Percentiles rank a stretch among this genome's conserved stretches.
phyloP scores from a whole-genome alignment of 2,329 filamentous ascomycete species.

The Fusarium nodosum region DNA sequence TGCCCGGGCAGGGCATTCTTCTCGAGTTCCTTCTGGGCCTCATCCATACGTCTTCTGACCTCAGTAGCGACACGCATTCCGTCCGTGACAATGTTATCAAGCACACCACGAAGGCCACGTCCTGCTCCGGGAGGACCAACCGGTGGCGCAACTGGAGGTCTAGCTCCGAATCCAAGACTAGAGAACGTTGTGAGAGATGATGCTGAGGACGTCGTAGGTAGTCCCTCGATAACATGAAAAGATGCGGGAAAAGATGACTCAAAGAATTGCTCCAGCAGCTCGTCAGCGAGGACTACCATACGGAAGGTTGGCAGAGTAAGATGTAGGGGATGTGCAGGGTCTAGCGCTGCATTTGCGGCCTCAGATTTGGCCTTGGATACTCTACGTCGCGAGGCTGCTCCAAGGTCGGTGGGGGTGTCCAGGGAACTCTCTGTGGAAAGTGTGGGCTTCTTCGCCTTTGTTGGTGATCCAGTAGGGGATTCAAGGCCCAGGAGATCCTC shows the following conservation, averaged over 20 bases:
- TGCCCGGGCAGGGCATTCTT: conserved; percentile 78
- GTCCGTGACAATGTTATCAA: conserved; percentile 98
- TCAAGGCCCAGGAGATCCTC: conserved; percentile 73
- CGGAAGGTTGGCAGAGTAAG: conserved; percentile 98
- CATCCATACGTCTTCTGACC: conserved; percentile 92
- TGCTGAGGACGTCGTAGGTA: conserved; percentile 55
- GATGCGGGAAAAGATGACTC: conserved; percentile 94
- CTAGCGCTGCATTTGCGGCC: conserved; percentile 88
- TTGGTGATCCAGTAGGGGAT: conserved; percentile 60
- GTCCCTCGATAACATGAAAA: conserved; percentile 84
- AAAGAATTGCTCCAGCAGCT: conserved; percentile 96
- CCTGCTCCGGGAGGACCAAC: conserved; percentile 62
- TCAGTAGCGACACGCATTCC: conserved; percentile 96
- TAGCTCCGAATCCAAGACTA: conserved; percentile 71
- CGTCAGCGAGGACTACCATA: conserved; percentile 97
- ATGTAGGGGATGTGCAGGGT: conserved; percentile 92
- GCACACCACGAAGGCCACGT: conserved; percentile 87
- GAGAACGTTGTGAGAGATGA: conserved; percentile 89
- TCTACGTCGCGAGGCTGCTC: conserved; percentile 49
- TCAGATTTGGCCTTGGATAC: conserved; percentile 77
- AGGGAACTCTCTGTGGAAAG: conserved; percentile 56
- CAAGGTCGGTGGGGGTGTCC: conserved; percentile 28
- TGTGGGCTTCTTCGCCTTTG: conserved; percentile 59
- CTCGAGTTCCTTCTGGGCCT: conserved; percentile 92
- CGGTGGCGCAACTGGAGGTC: conserved; percentile 56